A percentile compares a stretch with the other conserved stretches of the same genome.
These are phyloP conservation scores for Euphorbia neoarborescens DNA, from an alignment of 441 rosid genomes.

Conservation along the genomic window DNA sequence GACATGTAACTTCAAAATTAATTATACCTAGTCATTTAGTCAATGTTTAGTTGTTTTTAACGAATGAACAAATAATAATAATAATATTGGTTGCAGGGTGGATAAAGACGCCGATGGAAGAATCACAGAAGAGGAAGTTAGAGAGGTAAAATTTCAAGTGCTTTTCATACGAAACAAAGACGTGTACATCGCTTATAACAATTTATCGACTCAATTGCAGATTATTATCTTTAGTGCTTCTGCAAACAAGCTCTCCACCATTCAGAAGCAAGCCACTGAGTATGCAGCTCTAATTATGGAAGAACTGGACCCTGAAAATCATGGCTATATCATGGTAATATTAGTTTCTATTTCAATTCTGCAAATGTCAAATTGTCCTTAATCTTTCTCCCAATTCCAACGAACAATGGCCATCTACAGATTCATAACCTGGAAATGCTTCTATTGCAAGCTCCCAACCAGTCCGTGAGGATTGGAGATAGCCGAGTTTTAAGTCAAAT, in stretches of 20 bases:
- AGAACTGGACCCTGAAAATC: conserved; percentile 77
- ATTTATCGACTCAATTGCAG: conserved; percentile 24
- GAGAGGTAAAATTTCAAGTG: conserved; percentile 43
- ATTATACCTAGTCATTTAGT: neutral
- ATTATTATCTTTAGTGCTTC: conserved; percentile 83
- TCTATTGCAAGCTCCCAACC: conserved; percentile 67
- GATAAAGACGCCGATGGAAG: conserved; percentile 81
- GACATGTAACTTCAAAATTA: conserved; percentile 45
- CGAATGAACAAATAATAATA: neutral
- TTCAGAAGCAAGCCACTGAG: conserved; percentile 74
- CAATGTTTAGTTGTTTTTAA: neutral
- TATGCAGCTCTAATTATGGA: conserved; percentile 89
- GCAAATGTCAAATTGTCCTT: neutral
- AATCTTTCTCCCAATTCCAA: neutral
- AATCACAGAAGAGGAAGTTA: conserved; percentile 74
- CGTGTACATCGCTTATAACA: too few species aligned
- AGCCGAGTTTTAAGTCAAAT: conserved; percentile 69
- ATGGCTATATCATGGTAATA: conserved; percentile 72
- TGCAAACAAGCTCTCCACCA: conserved; percentile 71
- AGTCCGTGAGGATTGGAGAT: conserved; percentile 53
- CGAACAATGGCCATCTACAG: conserved; percentile 29
- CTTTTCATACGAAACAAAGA: neutral
- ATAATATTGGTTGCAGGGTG: conserved; percentile 51
- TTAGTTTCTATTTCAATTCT: neutral
- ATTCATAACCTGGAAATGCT: conserved; percentile 60